Evolutionary conservation across 805 yeast genomes (phyloP).

Genomic region (Cyberlindnera petersonii): DNA sequence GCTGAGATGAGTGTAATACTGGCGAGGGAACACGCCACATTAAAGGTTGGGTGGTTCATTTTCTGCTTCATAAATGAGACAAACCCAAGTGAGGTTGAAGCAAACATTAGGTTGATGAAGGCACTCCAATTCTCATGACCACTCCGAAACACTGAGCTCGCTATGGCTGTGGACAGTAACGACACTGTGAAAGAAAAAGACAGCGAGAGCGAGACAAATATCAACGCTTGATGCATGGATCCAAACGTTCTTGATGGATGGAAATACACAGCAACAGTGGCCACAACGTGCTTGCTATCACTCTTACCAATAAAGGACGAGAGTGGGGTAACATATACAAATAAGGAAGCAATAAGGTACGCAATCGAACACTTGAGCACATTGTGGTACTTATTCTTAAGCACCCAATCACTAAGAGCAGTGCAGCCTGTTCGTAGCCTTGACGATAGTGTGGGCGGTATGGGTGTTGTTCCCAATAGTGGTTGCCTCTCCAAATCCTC

Average conservation of each 20-base stretch:
- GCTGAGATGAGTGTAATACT: slow-evolving; percentile 68
- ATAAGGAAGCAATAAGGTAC: slow-evolving; percentile 67
- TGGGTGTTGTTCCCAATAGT: slow-evolving; percentile 2
- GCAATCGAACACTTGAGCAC: slow-evolving; percentile 70
- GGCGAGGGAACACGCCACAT: slow-evolving; percentile 77
- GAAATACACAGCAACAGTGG: slow-evolving; percentile 81
- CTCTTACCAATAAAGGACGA: slow-evolving; percentile 53
- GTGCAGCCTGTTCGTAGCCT: neutral
- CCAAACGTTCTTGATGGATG: slow-evolving; percentile 80
- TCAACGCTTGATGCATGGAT: slow-evolving; percentile 69
- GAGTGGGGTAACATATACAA: slow-evolving; percentile 55
- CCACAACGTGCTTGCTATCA: slow-evolving; percentile 76
- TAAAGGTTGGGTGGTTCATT: slow-evolving; percentile 64
- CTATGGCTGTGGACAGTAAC: slow-evolving; percentile 45
- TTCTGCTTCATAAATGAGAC: slow-evolving; percentile 68
- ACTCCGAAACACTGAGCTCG: slow-evolving; percentile 41
- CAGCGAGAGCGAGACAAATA: slow-evolving; percentile 55
- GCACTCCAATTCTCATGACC: slow-evolving; percentile 49
- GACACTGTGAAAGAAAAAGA: slow-evolving; percentile 51
- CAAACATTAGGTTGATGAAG: slow-evolving; percentile 48
- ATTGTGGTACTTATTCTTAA: slow-evolving; percentile 15
- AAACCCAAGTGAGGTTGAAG: slow-evolving; percentile 55
- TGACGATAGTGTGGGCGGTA: neutral
- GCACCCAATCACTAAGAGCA: slow-evolving; percentile 1
- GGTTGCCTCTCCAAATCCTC: slow-evolving; percentile 20